Evolutionary conservation across 805 yeast species (phyloP).

Genomic region (Lipomyces orientalis): DNA sequence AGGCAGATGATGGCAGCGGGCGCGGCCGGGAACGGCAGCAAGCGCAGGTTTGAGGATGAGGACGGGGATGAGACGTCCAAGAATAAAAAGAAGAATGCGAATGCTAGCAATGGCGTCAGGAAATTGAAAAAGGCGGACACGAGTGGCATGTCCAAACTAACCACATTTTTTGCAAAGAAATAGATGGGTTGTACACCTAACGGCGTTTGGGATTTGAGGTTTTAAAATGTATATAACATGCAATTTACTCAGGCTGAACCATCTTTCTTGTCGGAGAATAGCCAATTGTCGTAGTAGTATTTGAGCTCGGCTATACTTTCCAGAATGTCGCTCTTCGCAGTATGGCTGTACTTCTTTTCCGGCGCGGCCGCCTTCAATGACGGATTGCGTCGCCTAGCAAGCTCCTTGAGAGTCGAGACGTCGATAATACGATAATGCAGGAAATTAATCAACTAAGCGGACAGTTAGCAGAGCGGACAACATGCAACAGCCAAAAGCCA

Average conservation of each 20-base stretch:
- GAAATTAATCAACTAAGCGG: constrained; percentile 50
- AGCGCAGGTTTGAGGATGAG: constrained; percentile 25
- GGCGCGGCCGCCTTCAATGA: constrained; percentile 62
- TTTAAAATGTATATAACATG: background rate
- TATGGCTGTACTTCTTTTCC: constrained; percentile 71
- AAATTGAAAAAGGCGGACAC: constrained; percentile 36
- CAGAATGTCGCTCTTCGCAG: constrained; percentile 85
- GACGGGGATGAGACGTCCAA: constrained; percentile 22
- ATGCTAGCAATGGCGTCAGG: constrained; percentile 28
- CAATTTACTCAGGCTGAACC: background rate
- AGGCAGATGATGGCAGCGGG: constrained; percentile 31
- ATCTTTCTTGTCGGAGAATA: constrained; percentile 22
- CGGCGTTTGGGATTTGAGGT: background rate
- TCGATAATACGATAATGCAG: constrained; percentile 83
- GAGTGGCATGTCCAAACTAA: constrained; percentile 42
- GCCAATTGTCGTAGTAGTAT: constrained; percentile 75
- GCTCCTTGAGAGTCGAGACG: constrained; percentile 84
- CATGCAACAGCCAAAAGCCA: constrained; percentile 35
- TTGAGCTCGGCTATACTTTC: constrained; percentile 85
- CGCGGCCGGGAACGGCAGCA: constrained; percentile 10
- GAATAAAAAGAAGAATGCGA: constrained; percentile 20
- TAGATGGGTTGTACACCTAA: background rate
- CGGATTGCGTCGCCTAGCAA: constrained; percentile 79
- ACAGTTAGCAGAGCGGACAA: constrained; percentile 44
- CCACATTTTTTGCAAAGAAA: constrained; percentile 45